A percentile compares a stretch with the other conserved stretches of the same genome.
Evolutionary conservation across 805 yeast species (phyloP).

Genomic region (Kregervanrija pseudodelftensis): DNA sequence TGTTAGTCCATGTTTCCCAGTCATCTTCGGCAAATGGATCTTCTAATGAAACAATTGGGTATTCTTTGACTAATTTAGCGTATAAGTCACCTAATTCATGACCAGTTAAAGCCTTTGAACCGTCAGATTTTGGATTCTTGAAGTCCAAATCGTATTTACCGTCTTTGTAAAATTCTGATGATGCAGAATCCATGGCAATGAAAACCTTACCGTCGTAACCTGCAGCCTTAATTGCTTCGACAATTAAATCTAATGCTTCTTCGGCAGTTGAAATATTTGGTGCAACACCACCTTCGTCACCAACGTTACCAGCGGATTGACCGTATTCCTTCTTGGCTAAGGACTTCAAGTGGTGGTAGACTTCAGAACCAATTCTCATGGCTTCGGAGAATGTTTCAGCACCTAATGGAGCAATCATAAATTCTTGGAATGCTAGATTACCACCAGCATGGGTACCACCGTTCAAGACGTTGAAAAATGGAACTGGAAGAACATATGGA

Average conservation of each 20-base stretch:
- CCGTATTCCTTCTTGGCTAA: constrained; percentile 94
- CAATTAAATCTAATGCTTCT: constrained; percentile 95
- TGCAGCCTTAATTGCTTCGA: constrained; percentile 82
- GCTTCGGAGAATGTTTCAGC: constrained; percentile 92
- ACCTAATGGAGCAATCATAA: constrained; percentile 96
- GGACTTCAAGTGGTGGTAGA: constrained; percentile 92
- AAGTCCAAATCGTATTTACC: constrained; percentile 97
- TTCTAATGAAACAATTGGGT: constrained; percentile 97
- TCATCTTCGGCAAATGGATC: constrained; percentile 99
- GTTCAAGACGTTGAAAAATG: constrained; percentile 97
- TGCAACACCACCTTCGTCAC: constrained; percentile 99
- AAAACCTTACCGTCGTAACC: constrained; percentile 91
- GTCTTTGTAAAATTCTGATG: constrained; percentile 96
- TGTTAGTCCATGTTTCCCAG: constrained; percentile 97
- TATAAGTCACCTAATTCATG: constrained; percentile 80
- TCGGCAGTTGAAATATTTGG: constrained; percentile 92
- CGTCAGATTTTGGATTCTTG: constrained; percentile 93
- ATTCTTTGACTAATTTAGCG: constrained; percentile 69
- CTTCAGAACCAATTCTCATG: constrained; percentile 94
- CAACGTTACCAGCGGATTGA: constrained; percentile 98
- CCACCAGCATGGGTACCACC: constrained; percentile 99
- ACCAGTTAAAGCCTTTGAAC: constrained; percentile 87
- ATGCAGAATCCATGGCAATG: constrained; percentile 94
- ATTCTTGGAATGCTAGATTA: constrained; percentile 97
- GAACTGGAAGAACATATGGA: constrained; percentile 96